These are phyloP conservation scores for Raffaelea ambrosiae DNA, from an alignment of 2,329 filamentous ascomycete species.

Conservation along the genomic window DNA sequence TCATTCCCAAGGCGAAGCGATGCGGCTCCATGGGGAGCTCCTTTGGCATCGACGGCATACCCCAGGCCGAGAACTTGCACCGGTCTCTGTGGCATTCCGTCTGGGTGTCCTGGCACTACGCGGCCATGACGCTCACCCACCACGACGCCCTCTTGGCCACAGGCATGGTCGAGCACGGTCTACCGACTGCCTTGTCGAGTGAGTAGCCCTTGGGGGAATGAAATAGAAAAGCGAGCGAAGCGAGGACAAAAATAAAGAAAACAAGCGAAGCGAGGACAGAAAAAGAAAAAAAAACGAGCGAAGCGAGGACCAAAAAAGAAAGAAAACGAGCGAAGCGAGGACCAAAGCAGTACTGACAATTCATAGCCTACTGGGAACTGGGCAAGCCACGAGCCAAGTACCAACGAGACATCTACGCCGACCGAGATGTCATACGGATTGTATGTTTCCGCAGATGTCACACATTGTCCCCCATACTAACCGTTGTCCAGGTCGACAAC, in stretches of 20 bases:
- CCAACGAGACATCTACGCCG: background rate
- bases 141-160: background rate
- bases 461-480: no score
- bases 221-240: no score
- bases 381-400: background rate
- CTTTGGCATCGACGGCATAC: background rate
- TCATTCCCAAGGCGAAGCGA: background rate
- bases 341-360: no score
- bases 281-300: no score
- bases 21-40: background rate
- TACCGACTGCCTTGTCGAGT: background rate
- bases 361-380: constrained; percentile 1
- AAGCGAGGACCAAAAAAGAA: no score
- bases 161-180: background rate
- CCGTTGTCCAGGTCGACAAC: background rate
- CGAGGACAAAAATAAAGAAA: no score
- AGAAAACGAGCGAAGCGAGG: no score
- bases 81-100: constrained; percentile 1
- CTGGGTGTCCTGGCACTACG: constrained; percentile 1
- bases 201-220: background rate
- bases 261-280: no score
- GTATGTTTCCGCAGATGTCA: no score
- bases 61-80: background rate
- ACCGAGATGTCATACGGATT: background rate
- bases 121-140: background rate